Evolutionary conservation across 176 grass and related monocot genomes (phyloP).

Genomic region (Ananas comosus): DNA sequence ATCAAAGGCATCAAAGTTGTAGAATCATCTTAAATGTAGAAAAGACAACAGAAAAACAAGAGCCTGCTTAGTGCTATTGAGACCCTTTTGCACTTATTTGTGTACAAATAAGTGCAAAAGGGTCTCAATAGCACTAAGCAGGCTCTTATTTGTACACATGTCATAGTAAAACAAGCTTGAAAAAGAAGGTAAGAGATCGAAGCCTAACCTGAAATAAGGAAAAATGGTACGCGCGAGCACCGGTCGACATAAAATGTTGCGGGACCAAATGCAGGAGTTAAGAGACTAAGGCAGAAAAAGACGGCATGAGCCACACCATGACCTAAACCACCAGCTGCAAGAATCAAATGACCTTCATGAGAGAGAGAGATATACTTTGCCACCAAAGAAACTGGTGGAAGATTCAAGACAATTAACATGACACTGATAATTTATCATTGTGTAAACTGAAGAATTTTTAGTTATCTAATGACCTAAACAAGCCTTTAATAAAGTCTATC

Average conservation of each 20-base stretch:
- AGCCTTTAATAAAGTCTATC: too few relatives aligned
- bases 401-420: not conserved
- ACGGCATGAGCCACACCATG: slow-evolving; percentile 84
- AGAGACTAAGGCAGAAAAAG: slow-evolving; percentile 90
- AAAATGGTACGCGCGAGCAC: slow-evolving; percentile 84
- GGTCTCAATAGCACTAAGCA: too few relatives aligned
- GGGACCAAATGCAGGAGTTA: slow-evolving; percentile 81
- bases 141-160: too few relatives aligned
- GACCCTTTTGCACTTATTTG: slow-evolving; percentile 5
- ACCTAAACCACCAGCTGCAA: slow-evolving; percentile 91
- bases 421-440: too few relatives aligned
- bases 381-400: not conserved
- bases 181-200: not conserved
- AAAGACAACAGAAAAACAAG: not conserved
- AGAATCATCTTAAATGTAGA: not conserved
- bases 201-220: slow-evolving; percentile 63
- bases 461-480: too few relatives aligned
- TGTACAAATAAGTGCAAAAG: too few relatives aligned
- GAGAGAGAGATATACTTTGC: not conserved
- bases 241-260: slow-evolving; percentile 84
- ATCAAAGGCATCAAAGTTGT: too few relatives aligned
- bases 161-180: slow-evolving; percentile 4
- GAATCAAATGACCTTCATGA: slow-evolving; percentile 24
- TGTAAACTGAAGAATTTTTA: too few relatives aligned
- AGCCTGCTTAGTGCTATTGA: slow-evolving; percentile 9